These are phyloP conservation scores for Flaveria robusta DNA, from an alignment of 129 eudicot genomes.

Conservation along the genomic window DNA sequence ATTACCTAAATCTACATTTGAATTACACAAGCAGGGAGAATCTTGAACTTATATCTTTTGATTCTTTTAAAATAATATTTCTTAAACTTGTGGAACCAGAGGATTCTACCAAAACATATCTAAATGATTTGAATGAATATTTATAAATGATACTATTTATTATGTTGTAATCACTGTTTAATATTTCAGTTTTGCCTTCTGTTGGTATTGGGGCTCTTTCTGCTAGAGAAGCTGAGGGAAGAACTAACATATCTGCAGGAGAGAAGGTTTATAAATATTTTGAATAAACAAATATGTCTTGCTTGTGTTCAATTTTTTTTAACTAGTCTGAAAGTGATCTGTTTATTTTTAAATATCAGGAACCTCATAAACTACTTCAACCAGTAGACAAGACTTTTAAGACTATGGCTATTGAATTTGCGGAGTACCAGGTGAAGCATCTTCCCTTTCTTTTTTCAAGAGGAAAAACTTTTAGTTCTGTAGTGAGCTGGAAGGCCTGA, in stretches of 20 bases:
- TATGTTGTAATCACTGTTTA: slow-evolving; percentile 6
- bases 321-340: slow-evolving; percentile 7
- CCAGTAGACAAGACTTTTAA: slow-evolving; percentile 84
- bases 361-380: slow-evolving; percentile 88
- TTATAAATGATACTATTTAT: neutral
- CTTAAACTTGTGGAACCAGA: slow-evolving; percentile 4
- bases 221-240: slow-evolving; percentile 98
- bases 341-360: slow-evolving; percentile 50
- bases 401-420: slow-evolving; percentile 93
- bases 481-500: slow-evolving; percentile 1
- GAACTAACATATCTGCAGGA: slow-evolving; percentile 78
- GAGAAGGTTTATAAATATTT: slow-evolving; percentile 65
- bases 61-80: neutral
- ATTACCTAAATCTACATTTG: neutral
- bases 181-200: slow-evolving; percentile 80
- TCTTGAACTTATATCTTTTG: slow-evolving; percentile 4
- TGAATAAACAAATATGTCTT: neutral
- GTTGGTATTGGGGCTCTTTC: slow-evolving; percentile 97
- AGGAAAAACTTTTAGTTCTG: slow-evolving; percentile 1
- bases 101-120: neutral
- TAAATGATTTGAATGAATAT: neutral
- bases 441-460: neutral
- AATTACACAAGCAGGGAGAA: slow-evolving; percentile 1
- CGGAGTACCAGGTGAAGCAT: slow-evolving; percentile 83
- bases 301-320: slow-evolving; percentile 2